A percentile compares a stretch with the other conserved stretches of the same genome.
Evolutionary conservation across 192 early-diverging fungal genomes (phyloP).

Genomic region (Thoreauomyces humboldtii): DNA sequence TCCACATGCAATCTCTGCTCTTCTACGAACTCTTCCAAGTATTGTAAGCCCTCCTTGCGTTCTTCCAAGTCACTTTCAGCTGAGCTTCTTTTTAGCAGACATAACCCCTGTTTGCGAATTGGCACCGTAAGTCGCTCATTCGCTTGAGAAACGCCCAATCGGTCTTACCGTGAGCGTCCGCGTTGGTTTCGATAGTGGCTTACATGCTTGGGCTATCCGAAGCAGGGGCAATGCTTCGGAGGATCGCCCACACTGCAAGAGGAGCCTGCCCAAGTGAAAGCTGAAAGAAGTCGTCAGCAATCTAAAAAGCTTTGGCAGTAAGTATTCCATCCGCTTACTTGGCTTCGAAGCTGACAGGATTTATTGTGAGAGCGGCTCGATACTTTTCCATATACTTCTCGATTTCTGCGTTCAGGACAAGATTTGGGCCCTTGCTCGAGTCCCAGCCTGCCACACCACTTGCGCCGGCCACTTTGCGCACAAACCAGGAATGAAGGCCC

Average conservation of each 20-base stretch:
- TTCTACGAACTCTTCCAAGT: too few relatives aligned
- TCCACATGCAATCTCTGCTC: too few relatives aligned
- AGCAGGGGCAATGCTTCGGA: not conserved
- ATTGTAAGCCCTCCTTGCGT: too few relatives aligned
- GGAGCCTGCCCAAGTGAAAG: not conserved
- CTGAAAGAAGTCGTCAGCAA: too few relatives aligned
- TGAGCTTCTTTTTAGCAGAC: too few relatives aligned
- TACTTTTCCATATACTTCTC: conserved; percentile 36
- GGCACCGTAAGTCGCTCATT: too few relatives aligned
- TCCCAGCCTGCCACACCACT: conserved; percentile 16
- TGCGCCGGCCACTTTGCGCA: conserved; percentile 29
- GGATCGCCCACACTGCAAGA: not conserved
- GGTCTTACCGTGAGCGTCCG: conserved; percentile 12
- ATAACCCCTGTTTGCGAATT: too few relatives aligned
- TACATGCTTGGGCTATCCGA: conserved; percentile 19
- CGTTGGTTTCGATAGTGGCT: conserved; percentile 23
- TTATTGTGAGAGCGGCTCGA: conserved; percentile 13
- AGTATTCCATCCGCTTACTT: not conserved
- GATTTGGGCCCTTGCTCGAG: not conserved
- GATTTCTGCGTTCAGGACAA: not conserved
- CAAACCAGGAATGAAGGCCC: conserved; percentile 40
- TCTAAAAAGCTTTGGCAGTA: too few relatives aligned
- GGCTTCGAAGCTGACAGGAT: not conserved
- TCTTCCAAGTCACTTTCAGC: too few relatives aligned
- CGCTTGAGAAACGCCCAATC: too few relatives aligned